Conservation (phyloP, 345 rosid species). For the Eucalyptus tenuipes region DNA sequence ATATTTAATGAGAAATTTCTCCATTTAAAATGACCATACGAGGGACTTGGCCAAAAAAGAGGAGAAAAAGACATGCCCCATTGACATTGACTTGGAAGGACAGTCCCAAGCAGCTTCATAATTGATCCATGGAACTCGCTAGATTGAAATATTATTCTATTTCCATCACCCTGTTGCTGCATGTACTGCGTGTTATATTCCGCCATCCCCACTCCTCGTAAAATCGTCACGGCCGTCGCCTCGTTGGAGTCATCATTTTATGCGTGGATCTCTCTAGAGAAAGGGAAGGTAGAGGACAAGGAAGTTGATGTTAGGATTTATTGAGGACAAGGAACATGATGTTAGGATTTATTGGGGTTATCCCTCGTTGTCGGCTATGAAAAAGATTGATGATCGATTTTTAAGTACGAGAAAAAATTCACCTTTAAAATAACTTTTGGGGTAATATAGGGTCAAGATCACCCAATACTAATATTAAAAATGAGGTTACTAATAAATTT, state of each 20-base stretch:
- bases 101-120: background rate
- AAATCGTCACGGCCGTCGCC: background rate
- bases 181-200: background rate
- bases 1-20: background rate
- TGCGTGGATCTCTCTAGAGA: background rate
- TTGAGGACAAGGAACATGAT: background rate
- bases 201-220: background rate
- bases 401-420: fast-evolving
- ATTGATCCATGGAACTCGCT: background rate
- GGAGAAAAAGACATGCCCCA: background rate
- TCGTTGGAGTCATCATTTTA: background rate
- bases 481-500: no score
- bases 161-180: background rate
- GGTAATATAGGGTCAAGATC: fast-evolving
- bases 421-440: no score
- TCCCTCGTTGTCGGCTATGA: no score
- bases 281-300: background rate
- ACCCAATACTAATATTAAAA: no score
- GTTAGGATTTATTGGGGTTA: no score
- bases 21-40: background rate
- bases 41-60: background rate
- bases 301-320: background rate
- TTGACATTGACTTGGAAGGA: background rate
- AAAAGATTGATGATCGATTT: no score
- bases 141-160: background rate